Evolutionary conservation across 306 rosid species (phyloP).

Genomic region (Vigna mungo): DNA sequence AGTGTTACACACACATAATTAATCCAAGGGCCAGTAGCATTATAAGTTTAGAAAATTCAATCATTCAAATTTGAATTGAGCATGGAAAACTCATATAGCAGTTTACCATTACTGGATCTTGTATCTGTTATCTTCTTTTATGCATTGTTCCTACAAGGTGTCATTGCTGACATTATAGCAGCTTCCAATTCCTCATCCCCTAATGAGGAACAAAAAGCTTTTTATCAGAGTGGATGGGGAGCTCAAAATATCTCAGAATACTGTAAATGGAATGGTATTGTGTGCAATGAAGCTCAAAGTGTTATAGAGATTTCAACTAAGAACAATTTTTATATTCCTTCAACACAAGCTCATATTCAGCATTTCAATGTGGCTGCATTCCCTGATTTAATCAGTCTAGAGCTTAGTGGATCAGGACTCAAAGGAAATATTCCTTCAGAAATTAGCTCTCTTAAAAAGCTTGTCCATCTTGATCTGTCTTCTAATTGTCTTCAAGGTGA

Average conservation of each 20-base stretch:
- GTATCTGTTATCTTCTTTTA: not conserved
- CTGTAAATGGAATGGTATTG: conserved; percentile 28
- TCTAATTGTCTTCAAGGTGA: conserved; percentile 22
- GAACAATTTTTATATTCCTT: not conserved
- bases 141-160: not conserved
- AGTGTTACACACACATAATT: not conserved
- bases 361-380: conserved; percentile 17
- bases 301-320: conserved; percentile 15
- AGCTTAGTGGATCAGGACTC: conserved; percentile 8
- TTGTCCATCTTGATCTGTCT: conserved; percentile 24
- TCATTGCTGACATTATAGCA: not conserved
- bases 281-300: conserved; percentile 19
- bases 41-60: not conserved
- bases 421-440: not conserved
- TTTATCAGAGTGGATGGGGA: not conserved
- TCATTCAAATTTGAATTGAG: not conserved
- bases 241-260: not conserved
- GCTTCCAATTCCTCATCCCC: conserved; percentile 2
- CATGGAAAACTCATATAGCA: not conserved
- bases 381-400: conserved; percentile 14
- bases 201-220: conserved; percentile 23
- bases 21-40: not conserved
- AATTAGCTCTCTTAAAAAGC: conserved; percentile 16
- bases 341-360: not conserved
- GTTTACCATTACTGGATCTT: not conserved